Conservation (phyloP, 179 eudicot species). For the Vitellaria paradoxa region DNA sequence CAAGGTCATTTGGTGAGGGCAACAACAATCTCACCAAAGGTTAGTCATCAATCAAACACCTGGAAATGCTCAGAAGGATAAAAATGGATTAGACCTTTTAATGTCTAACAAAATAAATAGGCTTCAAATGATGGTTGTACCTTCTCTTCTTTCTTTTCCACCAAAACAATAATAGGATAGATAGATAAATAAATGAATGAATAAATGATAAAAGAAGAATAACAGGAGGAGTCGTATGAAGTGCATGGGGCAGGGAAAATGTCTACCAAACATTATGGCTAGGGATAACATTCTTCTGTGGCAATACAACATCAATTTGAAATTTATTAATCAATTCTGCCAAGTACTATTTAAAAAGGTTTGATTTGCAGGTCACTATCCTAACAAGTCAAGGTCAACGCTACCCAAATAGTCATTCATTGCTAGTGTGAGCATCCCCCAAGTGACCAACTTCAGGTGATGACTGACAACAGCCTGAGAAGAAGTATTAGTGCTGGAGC, state of each 20-base stretch:
- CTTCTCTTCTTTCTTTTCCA: background rate
- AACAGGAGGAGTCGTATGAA: background rate
- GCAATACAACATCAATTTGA: too few species aligned
- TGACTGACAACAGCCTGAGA: too few species aligned
- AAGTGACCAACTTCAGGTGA: too few species aligned
- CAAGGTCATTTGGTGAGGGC: slow-evolving; percentile 41
- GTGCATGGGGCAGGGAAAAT: background rate
- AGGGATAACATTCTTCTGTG: background rate
- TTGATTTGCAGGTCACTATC: background rate
- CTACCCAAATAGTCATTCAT: too few species aligned
- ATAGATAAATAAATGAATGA: background rate
- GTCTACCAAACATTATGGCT: background rate
- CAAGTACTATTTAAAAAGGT: background rate
- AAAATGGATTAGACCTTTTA: background rate
- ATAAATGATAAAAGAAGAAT: too few species aligned
- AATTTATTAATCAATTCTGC: too few species aligned
- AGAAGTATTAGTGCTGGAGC: too few species aligned
- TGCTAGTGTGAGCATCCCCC: too few species aligned
- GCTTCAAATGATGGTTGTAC: background rate
- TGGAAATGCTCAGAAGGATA: slow-evolving; percentile 20
- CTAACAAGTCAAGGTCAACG: background rate
- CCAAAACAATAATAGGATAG: background rate
- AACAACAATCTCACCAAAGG: slow-evolving; percentile 58
- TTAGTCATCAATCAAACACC: slow-evolving; percentile 78
- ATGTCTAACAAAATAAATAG: background rate